These are phyloP conservation scores for Cladophialophora psammophila DNA, from an alignment of 2,329 filamentous ascomycete genomes.

Conservation along the genomic window DNA sequence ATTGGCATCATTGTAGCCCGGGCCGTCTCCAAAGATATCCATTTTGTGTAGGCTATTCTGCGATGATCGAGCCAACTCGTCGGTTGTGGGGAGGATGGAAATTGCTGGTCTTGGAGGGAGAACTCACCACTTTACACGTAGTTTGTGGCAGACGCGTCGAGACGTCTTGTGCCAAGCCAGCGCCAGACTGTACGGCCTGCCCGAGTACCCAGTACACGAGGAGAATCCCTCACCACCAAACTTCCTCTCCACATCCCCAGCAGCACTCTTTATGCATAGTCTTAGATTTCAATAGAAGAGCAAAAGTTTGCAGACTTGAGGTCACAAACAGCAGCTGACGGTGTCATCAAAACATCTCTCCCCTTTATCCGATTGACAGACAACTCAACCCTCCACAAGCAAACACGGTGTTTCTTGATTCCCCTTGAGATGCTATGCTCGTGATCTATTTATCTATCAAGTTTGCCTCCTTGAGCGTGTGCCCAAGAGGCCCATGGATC, in stretches of 20 bases:
- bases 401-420: neutral
- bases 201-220: too few relatives aligned
- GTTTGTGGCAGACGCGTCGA: neutral
- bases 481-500: neutral
- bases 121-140: neutral
- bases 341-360: neutral
- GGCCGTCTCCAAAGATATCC: conserved; percentile 10
- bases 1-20: conserved; percentile 69
- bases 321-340: neutral
- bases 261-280: neutral
- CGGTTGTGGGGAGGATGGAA: neutral
- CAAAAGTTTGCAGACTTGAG: neutral
- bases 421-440: neutral
- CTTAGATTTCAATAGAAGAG: neutral
- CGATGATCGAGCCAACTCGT: neutral
- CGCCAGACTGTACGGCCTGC: too few relatives aligned
- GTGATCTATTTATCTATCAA: neutral
- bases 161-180: conserved; percentile 14
- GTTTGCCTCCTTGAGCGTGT: neutral
- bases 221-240: neutral
- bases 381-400: neutral
- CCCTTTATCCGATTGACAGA: neutral
- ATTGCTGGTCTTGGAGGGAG: neutral
- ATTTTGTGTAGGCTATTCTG: conserved; percentile 7
- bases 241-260: neutral